phyloP scores from a whole-genome alignment of 768 basidiomycete genomes.

The Boletus coccyginus region DNA sequence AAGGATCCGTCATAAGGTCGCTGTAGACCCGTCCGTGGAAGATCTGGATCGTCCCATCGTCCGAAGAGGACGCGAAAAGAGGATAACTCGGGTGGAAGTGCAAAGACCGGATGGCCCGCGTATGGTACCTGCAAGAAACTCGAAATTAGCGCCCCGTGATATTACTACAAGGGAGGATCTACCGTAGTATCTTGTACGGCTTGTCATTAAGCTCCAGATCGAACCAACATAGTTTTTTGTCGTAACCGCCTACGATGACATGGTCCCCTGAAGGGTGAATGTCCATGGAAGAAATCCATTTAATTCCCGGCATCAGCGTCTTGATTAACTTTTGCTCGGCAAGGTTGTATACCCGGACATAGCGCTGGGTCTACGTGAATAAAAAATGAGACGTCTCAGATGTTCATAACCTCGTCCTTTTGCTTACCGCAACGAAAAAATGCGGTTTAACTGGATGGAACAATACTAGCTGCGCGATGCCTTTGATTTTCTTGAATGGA shows the following conservation, averaged over 20 bases:
- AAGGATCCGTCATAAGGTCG: conserved; percentile 94
- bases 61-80: conserved; percentile 93
- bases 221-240: conserved; percentile 98
- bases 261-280: conserved; percentile 96
- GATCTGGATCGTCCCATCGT: conserved; percentile 95
- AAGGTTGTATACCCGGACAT: conserved; percentile 93
- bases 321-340: conserved; percentile 91
- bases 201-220: conserved; percentile 95
- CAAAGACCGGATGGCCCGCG: conserved; percentile 88
- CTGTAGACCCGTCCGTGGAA: conserved; percentile 95
- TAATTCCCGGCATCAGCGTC: conserved; percentile 91
- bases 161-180: conserved; percentile 3
- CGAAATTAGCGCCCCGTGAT: conserved; percentile 10
- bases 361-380: conserved; percentile 80
- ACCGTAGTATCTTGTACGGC: conserved; percentile 96
- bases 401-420: conserved; percentile 7
- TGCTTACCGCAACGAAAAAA: conserved; percentile 94
- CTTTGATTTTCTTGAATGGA: conserved; percentile 95
- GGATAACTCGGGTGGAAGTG: conserved; percentile 95
- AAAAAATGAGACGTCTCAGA: conserved; percentile 3
- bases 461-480: conserved; percentile 81
- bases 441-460: conserved; percentile 95
- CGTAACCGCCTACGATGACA: conserved; percentile 95
- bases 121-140: conserved; percentile 68
- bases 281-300: conserved; percentile 98